Evolutionary conservation across 257 asterid species (phyloP).

Genomic region (Scutellaria baicalensis): DNA sequence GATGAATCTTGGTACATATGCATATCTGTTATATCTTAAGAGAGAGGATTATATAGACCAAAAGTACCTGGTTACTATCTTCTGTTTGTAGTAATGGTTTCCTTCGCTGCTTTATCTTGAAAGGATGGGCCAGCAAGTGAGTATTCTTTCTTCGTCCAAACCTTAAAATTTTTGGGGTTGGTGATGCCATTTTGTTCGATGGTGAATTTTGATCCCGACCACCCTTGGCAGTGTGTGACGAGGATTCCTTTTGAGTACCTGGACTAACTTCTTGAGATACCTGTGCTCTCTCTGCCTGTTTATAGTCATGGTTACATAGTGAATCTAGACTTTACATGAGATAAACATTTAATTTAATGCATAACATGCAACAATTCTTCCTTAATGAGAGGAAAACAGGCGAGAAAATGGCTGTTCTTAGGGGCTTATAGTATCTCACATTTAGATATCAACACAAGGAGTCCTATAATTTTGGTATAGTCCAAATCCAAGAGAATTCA

Average conservation of each 20-base stretch:
- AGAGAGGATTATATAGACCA: not conserved
- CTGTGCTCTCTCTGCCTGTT: conserved; percentile 36
- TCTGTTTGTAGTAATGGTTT: conserved; percentile 23
- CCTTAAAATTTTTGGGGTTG: conserved; percentile 9
- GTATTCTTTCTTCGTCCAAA: conserved; percentile 27
- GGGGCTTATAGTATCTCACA: not conserved
- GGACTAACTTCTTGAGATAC: conserved; percentile 33
- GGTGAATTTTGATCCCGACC: conserved; percentile 25
- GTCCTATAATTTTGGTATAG: not conserved
- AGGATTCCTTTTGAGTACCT: conserved; percentile 24
- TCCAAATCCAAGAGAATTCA: not conserved
- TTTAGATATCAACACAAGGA: not conserved
- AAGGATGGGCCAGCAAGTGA: conserved; percentile 23
- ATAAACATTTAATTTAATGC: not conserved
- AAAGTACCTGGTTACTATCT: conserved; percentile 41
- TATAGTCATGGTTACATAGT: conserved; percentile 9
- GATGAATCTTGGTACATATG: not conserved
- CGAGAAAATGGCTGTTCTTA: not conserved
- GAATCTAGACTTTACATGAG: not conserved
- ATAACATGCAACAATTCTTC: conserved; percentile 4
- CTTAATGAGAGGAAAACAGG: not conserved
- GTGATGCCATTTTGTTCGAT: conserved; percentile 20
- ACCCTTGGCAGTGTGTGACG: conserved; percentile 26
- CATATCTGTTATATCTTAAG: not conserved
- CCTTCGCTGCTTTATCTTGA: conserved; percentile 37